Base-by-base conservation (phyloP, 441 rosid species). In the Jatropha podagrica region DNA sequence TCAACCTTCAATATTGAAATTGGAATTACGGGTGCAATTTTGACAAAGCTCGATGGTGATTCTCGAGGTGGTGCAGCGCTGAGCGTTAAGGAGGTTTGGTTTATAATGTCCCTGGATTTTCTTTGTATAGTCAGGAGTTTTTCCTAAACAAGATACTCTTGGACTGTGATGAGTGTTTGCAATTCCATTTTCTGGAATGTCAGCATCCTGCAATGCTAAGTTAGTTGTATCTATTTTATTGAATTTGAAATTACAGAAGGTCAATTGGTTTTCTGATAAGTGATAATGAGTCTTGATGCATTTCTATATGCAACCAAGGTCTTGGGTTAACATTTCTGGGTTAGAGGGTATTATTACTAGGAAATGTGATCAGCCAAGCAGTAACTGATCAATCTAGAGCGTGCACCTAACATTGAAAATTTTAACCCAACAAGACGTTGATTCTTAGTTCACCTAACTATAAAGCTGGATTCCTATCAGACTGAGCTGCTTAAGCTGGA, bases 1-100 rank as follows among this genome's bases (percentile, higher is more conserved):
- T 92, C 97, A 38, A 86, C 97, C 38, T 93, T 96, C 89, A 93
- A 96, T 76, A 85, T 96, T 58, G 99, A 93, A 91, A 96, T 96
- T 71, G 99, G 99, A 75, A 96, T 96, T 80, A 93, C 98, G 18
- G 97, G 99, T 81, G 99, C 98, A 82, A 96, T 96, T 78, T 86
- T 96, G 86, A 92, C 99, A 58, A 96, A 96, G 92, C 85, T 96
- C 77, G 99, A 96, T 73, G 98, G 99, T 26, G 99, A 96, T 83
- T 96, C 99, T 76, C 90, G 99, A 90, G 99, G 98, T 78, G 98
- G 99, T 73, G 98, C 99, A 74, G 99, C 99, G 77, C 83, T 96
- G 81, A 93, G 99, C 84, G 98, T 96, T 65, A 93, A 93, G 84
- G 99, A 96, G 98, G 98, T 93, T 73, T 69, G 89, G 42, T 48